These are phyloP conservation scores for Cutaneotrichosporon spelunceum DNA, from an alignment of 1,284 basidiomycete species.

Conservation along the genomic window DNA sequence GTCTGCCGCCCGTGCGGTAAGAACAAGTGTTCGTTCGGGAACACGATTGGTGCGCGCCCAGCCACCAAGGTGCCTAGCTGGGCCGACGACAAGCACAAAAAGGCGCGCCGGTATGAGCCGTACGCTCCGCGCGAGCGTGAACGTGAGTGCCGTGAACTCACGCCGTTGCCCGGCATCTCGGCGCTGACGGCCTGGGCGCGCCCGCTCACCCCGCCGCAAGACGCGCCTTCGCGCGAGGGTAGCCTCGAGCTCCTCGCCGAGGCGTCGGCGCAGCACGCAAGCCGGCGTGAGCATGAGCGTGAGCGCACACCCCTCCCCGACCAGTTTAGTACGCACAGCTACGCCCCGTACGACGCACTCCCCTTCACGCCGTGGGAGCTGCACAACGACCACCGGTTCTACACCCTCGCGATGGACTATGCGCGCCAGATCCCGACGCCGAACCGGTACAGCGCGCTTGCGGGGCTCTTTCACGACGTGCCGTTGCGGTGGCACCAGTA, in stretches of 20 bases:
- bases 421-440: no score
- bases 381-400: constrained; percentile 10
- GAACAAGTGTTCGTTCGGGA: constrained; percentile 24
- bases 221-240: background rate
- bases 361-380: background rate
- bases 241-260: constrained; percentile 1
- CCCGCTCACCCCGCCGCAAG: background rate
- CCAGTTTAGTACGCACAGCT: background rate
- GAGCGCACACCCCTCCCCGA: background rate
- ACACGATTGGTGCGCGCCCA: constrained; percentile 5
- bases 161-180: background rate
- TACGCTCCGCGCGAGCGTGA: background rate
- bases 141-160: no score
- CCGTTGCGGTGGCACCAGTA: no score
- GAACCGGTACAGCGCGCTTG: no score
- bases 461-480: no score
- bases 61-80: background rate
- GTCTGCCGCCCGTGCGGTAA: constrained; percentile 25
- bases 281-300: no score
- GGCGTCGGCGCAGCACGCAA: constrained; percentile 24
- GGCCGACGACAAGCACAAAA: background rate
- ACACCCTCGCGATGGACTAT: no score
- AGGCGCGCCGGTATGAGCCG: background rate
- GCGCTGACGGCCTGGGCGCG: background rate
- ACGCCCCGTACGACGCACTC: background rate